Base-by-base conservation (phyloP, 495 filamentous ascomycete species). In the Durotheca rogersii region DNA sequence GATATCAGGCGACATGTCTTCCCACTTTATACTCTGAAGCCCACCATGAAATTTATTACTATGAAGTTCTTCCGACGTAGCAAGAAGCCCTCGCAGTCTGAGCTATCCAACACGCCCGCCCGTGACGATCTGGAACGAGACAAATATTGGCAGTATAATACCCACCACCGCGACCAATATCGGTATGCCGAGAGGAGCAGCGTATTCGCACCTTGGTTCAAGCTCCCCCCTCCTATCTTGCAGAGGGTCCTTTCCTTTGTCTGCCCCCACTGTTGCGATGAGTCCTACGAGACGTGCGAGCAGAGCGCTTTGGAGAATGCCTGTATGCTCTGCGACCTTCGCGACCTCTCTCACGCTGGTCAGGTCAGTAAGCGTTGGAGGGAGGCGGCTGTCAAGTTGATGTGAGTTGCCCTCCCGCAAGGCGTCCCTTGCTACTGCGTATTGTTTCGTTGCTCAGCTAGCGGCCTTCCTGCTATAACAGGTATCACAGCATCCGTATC, bases 321-420 rank as follows among this genome's bases (percentile, higher is more conserved):
- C 52, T 98, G 93, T 69, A 91, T 92, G 88, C 83, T 95, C 19
- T 98, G 93, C 74, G 90, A 95, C 72, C 80, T 94, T 74, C 86
- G 91, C 53, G 91, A 97, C 65, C 79, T 98, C 46, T 84, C 89
- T 32, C 82, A 86, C 60, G 90, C 87, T 67, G 79, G 83, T 15
- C 71, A 78, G 51, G 88, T 89, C 31, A 86, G 79, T 64, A 82
- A 79, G 64, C 76, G 74, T 55, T 98, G 91, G 91, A 81, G 78
- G 59, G 52, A 48, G 16, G 61, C 73, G 34, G 80, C 74, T 9
- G 58, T 77, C 9, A 73, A 76, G 34, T 54, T 85, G 7, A 71
- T 92, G 87, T 89, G 65, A 54, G 82, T 73, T 60, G 16, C 9
- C 44, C 31, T 16, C 10, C 27, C 12, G 7, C 42, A 23, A 6